A percentile compares a stretch with the other conserved stretches of the same genome.
Evolutionary conservation across 148 eudicot species (phyloP).

Genomic region (Diospyros kaki): DNA sequence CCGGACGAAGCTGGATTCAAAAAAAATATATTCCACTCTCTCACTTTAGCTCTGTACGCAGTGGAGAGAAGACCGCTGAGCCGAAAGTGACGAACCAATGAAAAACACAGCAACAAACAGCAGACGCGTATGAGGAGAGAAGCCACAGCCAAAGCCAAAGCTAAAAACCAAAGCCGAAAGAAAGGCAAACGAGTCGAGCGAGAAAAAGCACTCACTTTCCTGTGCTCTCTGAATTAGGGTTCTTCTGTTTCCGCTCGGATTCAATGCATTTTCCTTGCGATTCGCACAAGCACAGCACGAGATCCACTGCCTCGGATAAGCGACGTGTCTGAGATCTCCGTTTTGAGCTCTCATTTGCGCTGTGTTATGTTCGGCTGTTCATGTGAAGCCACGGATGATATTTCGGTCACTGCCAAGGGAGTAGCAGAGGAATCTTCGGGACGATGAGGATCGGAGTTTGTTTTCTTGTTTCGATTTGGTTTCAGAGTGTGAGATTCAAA

Average conservation of each 20-base stretch:
- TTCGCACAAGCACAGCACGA: neutral
- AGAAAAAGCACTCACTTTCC: constrained; percentile 19
- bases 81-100: constrained; percentile 32
- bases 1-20: neutral
- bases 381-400: neutral
- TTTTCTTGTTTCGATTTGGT: neutral
- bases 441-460: constrained; percentile 14
- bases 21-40: neutral
- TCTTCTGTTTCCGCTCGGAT: constrained; percentile 3
- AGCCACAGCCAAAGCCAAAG: constrained; percentile 9
- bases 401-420: constrained; percentile 6
- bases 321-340: constrained; percentile 15
- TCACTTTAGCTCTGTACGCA: neutral
- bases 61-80: constrained; percentile 18
- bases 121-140: neutral
- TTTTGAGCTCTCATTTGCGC: neutral
- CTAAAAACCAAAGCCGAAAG: neutral
- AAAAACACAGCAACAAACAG: constrained; percentile 3
- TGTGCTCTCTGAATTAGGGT: constrained; percentile 13
- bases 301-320: constrained; percentile 13
- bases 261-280: constrained; percentile 12
- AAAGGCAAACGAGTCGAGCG: neutral
- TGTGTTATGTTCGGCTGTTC: constrained; percentile 5
- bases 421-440: neutral
- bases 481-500: neutral